These are phyloP conservation scores for Pseudogymnoascus sp. DNA, from an alignment of 2,329 filamentous ascomycete species.

Conservation along the genomic window DNA sequence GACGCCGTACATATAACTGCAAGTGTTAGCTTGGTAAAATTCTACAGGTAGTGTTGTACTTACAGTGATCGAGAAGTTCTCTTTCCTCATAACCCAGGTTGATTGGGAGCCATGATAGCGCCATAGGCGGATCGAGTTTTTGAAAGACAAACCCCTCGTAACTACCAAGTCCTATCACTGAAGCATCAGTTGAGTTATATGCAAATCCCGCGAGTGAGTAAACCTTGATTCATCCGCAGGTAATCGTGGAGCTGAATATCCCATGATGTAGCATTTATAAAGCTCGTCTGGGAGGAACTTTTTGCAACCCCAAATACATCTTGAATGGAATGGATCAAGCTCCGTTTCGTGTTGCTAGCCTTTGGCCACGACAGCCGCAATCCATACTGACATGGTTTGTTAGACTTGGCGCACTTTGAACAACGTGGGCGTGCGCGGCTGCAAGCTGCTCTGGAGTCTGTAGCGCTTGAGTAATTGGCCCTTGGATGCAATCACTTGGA, in stretches of 20 bases:
- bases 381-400: constrained; percentile 18
- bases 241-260: constrained; percentile 21
- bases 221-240: constrained; percentile 20
- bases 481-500: constrained; percentile 8
- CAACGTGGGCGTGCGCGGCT: constrained; percentile 16
- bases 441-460: constrained; percentile 18
- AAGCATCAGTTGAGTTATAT: constrained; percentile 16
- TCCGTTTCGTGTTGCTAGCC: constrained; percentile 17
- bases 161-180: constrained; percentile 16
- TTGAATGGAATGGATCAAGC: constrained; percentile 16
- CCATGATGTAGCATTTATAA: constrained; percentile 20
- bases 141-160: constrained; percentile 14
- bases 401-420: constrained; percentile 16
- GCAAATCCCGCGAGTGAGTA: constrained; percentile 15
- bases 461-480: constrained; percentile 13
- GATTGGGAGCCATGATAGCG: constrained; percentile 18
- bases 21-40: constrained; percentile 15
- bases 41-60: constrained; percentile 10
- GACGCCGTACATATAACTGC: constrained; percentile 17
- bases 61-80: constrained; percentile 20
- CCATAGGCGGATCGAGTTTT: constrained; percentile 15
- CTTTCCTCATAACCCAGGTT: constrained; percentile 15
- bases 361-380: constrained; percentile 21
- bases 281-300: constrained; percentile 16
- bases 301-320: constrained; percentile 16